Evolutionary conservation across 75 land plant genomes (phyloP), one percentile per base, ranked within the genome.

Genomic region (Adiantum capillusveneris): DNA sequence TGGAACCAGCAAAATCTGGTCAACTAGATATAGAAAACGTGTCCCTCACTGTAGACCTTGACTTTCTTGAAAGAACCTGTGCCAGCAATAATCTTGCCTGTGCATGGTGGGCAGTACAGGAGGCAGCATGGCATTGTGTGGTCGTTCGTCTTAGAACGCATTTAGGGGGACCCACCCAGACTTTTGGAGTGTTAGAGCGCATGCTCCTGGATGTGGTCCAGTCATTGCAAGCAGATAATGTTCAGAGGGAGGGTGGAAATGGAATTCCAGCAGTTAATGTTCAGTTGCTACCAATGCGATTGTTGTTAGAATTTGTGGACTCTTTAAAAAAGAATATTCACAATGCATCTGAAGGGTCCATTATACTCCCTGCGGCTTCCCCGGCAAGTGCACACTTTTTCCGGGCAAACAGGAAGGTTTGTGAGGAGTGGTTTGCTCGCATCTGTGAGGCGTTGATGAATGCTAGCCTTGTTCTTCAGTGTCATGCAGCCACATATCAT

Each of bases 391-490:
- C 82, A 22, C 58, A 77, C 44, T 95, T 95, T 53, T 95, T 95
- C 62, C 85, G 88, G 29, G 82, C 88, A 37, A 95, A 95, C 66
- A 90, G 71, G 59, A 95, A 90, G 72, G 98, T 95, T 22, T 95
- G 99, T 68, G 99, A 95, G 54, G 99, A 95, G 63, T 95, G 99
- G 99, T 95, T 95, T 72, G 79, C 81, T 53, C 95, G 99, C 16
- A 95, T 90, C 41, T 75, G 86, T 71, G 99, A 95, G 63, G 97
- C 99, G 29, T 80, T 90, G 79, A 72, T 95, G 85, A 81, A 84
- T 80, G 92, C 86, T 62, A 84, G 91, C 45, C 50, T 84, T 59
- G 91, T 92, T 42, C 69, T 90, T 22, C 86, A 90, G 20, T 84
- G 84, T 56, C 75, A 95, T 71, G 59, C 81, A 63, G 96, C 82